Conservation (phyloP, 306 rosid species). For the Gynostemma pentaphyllum region DNA sequence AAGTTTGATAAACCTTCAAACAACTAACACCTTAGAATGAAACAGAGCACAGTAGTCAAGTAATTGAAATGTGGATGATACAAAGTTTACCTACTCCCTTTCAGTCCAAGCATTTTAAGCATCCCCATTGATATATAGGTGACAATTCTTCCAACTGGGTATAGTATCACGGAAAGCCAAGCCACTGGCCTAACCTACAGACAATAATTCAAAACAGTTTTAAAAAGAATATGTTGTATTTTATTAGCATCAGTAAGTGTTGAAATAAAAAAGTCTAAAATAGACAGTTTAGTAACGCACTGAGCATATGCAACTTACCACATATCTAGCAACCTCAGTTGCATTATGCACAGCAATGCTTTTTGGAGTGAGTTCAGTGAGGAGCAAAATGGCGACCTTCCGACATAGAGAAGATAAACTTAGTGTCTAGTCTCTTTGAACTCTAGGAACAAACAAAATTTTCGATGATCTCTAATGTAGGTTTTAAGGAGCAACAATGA, state of each 20-base stretch:
- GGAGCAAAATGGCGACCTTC: slow-evolving; percentile 94
- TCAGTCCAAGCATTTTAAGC: slow-evolving; percentile 81
- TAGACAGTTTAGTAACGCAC: background rate
- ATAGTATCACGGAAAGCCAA: slow-evolving; percentile 87
- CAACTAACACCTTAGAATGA: background rate
- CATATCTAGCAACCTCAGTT: slow-evolving; percentile 90
- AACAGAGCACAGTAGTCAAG: slow-evolving; percentile 1
- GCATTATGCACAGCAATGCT: slow-evolving; percentile 97
- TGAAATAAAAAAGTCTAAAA: background rate
- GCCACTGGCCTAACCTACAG: slow-evolving; percentile 98
- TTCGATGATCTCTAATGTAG: background rate
- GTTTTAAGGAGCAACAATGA: background rate
- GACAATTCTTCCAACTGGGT: slow-evolving; percentile 91
- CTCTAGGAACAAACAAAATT: background rate
- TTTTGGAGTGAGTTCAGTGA: slow-evolving; percentile 99
- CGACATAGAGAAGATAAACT: slow-evolving; percentile 14
- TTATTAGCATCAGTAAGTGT: background rate
- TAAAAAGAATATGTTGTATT: background rate
- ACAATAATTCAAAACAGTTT: slow-evolving; percentile 24
- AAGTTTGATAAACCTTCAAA: background rate
- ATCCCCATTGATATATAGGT: slow-evolving; percentile 96
- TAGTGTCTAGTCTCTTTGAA: background rate
- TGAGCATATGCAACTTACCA: slow-evolving; percentile 46
- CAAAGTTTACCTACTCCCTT: slow-evolving; percentile 78
- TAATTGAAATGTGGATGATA: slow-evolving; percentile 4